These are phyloP conservation scores for Allium cepa DNA, from an alignment of 106 monocot genomes.

Conservation along the genomic window DNA sequence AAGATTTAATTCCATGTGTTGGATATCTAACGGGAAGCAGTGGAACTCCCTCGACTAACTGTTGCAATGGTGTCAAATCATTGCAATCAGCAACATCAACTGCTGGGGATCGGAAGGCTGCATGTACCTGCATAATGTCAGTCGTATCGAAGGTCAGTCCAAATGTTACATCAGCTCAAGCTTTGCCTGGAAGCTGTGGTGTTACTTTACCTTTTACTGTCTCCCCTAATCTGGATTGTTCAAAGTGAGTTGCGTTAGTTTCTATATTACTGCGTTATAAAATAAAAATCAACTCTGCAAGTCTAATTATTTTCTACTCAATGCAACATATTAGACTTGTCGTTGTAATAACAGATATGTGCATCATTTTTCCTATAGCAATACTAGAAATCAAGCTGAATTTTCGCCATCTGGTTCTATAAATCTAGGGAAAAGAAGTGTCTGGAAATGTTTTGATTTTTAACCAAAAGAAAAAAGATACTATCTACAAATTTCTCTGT, in stretches of 20 bases:
- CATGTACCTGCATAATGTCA: conserved; percentile 7
- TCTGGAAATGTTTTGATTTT: too few species aligned
- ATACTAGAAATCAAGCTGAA: too few species aligned
- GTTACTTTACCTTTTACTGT: conserved; percentile 24
- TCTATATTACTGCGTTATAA: too few species aligned
- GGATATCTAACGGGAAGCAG: conserved; percentile 12
- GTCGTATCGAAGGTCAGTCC: conserved; percentile 1
- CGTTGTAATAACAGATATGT: too few species aligned
- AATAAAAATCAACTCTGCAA: too few species aligned
- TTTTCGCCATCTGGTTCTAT: too few species aligned
- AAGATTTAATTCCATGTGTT: conserved; percentile 16
- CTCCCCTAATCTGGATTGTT: conserved; percentile 23
- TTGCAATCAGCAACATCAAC: conserved; percentile 18
- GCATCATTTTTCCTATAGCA: too few species aligned
- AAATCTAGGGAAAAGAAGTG: too few species aligned
- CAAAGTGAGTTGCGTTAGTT: conserved; percentile 10
- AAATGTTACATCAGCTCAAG: conserved; percentile 8
- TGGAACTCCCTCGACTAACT: conserved; percentile 7
- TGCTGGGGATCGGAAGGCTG: conserved; percentile 10
- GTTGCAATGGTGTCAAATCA: conserved; percentile 17
- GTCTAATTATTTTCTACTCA: too few species aligned
- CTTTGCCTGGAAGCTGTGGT: conserved; percentile 18
- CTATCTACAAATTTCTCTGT: too few species aligned
- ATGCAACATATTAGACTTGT: too few species aligned
- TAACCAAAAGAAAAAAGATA: too few species aligned